Evolutionary conservation across 139 green algal genomes (phyloP), one percentile per base, ranked within the genome.

Genomic region (Klebsormidium nitens): DNA sequence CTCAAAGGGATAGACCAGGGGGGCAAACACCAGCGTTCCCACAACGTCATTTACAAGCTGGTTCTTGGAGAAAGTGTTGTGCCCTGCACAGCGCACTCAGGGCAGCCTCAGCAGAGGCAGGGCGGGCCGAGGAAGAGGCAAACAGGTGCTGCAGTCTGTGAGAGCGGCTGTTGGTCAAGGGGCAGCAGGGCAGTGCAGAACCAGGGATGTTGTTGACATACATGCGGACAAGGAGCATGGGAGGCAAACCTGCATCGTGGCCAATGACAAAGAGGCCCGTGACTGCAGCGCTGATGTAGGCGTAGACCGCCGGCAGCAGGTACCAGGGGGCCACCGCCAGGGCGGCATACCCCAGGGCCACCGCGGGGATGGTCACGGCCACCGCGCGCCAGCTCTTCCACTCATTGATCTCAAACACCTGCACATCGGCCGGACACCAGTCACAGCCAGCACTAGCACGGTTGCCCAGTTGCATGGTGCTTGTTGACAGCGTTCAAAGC

Each of bases 21-120:
- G 93, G 71, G 80, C 78, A 60, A 97, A 95, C 69, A 93, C 86
- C 14, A 96, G 17, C 8, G 88, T 96, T 62, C 93, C 93, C 48
- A 98, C 92, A 52, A 98, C 93, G 83, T 98, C 93, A 79, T 98
- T 90, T 52, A 96, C 71, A 26, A 96, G 75, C 79, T 96, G 94
- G 88, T 96, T 96, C 49, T 89, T 89, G 81, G 84, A 85, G 87
- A 97, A 97, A 56, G 74, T 82, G 67, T 95, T 88, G 85, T 98
- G 93, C 2, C n/a, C n/a, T n/a, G n/a, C n/a, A n/a, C n/a, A n/a
- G n/a, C n/a, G n/a, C n/a, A n/a, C n/a, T n/a, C n/a, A n/a, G n/a
- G n/a, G n/a, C n/a, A n/a, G n/a, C n/a, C n/a, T n/a, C n/a, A n/a
- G n/a, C n/a, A n/a, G n/a, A n/a, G n/a, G n/a, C n/a, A n/a, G n/a